Evolutionary conservation across 1,284 basidiomycete genomes (phyloP).

Genomic region (Fomitopsis betulina): DNA sequence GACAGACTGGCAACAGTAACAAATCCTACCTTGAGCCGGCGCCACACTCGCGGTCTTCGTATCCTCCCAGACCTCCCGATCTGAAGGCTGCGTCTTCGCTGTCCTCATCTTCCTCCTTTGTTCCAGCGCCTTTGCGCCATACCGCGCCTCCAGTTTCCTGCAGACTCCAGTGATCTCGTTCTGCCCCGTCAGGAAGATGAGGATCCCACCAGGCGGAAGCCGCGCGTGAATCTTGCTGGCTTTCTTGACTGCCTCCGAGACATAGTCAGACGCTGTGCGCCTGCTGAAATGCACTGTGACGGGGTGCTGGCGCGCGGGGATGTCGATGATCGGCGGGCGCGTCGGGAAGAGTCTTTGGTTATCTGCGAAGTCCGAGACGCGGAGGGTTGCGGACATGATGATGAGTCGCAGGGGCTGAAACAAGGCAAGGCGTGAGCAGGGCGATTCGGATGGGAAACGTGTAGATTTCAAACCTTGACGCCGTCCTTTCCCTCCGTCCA

Average conservation of each 20-base stretch:
- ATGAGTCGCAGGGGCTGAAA: slow-evolving; percentile 82
- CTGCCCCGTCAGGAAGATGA: slow-evolving; percentile 79
- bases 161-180: slow-evolving; percentile 68
- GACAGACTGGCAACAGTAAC: neutral
- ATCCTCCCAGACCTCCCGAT: slow-evolving; percentile 1
- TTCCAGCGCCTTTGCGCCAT: slow-evolving; percentile 63
- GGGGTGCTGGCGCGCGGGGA: slow-evolving; percentile 90
- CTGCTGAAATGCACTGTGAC: slow-evolving; percentile 95
- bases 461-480: slow-evolving; percentile 46
- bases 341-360: slow-evolving; percentile 81
- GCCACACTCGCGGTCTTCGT: slow-evolving; percentile 28
- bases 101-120: slow-evolving; percentile 39
- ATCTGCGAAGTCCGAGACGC: slow-evolving; percentile 89
- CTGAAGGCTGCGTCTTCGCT: slow-evolving; percentile 16
- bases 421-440: neutral
- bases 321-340: slow-evolving; percentile 88
- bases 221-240: slow-evolving; percentile 75
- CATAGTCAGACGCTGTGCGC: slow-evolving; percentile 83
- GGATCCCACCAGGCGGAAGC: slow-evolving; percentile 65
- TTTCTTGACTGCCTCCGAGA: slow-evolving; percentile 89
- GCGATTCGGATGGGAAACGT: neutral
- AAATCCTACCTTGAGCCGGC: slow-evolving; percentile 42
- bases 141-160: slow-evolving; percentile 74
- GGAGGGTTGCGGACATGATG: slow-evolving; percentile 98
- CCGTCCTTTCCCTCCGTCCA: slow-evolving; percentile 75